A percentile compares a stretch with the other conserved stretches of the same genome.
phyloP scores from a whole-genome alignment of 805 yeast species.

The Schwanniomyces sp. region DNA sequence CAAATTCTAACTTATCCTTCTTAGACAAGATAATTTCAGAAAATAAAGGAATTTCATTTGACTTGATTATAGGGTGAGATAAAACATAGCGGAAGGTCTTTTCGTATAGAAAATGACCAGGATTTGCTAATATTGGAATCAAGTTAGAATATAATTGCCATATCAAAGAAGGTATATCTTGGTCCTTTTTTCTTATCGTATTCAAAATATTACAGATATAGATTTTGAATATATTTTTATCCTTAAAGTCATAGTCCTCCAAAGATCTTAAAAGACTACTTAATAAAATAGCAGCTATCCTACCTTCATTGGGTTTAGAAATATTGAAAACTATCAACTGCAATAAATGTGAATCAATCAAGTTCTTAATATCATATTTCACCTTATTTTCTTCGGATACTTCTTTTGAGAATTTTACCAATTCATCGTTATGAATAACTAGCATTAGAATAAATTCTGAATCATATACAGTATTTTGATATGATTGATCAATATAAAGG shows the following conservation, averaged over 20 bases:
- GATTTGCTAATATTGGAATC: conserved; percentile 58
- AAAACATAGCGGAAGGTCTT: conserved; percentile 66
- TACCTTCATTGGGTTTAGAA: conserved; percentile 28
- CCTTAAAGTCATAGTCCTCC: conserved; percentile 48
- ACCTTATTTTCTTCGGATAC: conserved; percentile 17
- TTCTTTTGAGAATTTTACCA: conserved; percentile 40
- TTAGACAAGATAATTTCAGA: conserved; percentile 31
- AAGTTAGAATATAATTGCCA: conserved; percentile 57
- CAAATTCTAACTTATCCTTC: conserved; percentile 22
- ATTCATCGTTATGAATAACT: conserved; percentile 63
- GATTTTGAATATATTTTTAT: conserved; percentile 53
- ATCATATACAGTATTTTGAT: conserved; percentile 50
- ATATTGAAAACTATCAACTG: conserved; percentile 50
- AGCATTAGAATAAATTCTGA: conserved; percentile 67
- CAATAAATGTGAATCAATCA: conserved; percentile 58
- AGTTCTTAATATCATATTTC: conserved; percentile 51
- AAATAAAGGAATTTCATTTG: conserved; percentile 47
- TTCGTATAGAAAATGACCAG: conserved; percentile 75
- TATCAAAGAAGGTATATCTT: conserved; percentile 45
- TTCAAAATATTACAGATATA: conserved; percentile 48
- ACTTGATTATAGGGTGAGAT: conserved; percentile 47
- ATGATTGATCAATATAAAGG: conserved; percentile 16
- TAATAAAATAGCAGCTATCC: conserved; percentile 45
- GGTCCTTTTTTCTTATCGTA: conserved; percentile 23
- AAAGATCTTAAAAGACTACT: conserved; percentile 44